A percentile compares a stretch with the other conserved stretches of the same genome.
Evolutionary conservation across 1,284 basidiomycete species (phyloP).

Genomic region (Sanguinoderma infundibulare): DNA sequence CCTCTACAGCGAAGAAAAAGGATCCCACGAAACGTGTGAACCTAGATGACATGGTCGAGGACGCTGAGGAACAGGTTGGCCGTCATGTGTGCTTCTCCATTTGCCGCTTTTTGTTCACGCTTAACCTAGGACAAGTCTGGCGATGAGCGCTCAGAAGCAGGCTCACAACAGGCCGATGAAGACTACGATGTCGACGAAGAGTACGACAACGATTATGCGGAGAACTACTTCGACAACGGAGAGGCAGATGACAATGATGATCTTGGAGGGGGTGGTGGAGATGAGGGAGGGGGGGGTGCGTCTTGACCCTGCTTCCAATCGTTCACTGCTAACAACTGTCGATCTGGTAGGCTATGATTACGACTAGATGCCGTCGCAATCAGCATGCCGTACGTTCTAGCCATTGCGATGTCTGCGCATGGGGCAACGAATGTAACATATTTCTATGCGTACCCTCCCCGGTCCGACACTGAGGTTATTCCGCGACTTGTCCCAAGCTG

Average conservation of each 20-base stretch:
- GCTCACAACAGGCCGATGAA: conserved; percentile 61
- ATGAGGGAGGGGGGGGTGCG: conserved; percentile 57
- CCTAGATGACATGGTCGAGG: conserved; percentile 68
- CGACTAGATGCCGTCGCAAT: conserved; percentile 23
- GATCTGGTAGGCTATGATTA: conserved; percentile 34
- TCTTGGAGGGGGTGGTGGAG: conserved; percentile 68
- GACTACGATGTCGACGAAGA: conserved; percentile 87
- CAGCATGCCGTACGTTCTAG: not conserved
- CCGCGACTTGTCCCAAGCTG: not conserved
- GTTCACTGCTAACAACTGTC: not conserved
- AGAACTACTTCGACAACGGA: conserved; percentile 86
- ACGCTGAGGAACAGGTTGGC: conserved; percentile 62
- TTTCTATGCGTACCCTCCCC: not conserved
- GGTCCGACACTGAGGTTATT: too few relatives aligned
- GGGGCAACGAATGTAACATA: not conserved
- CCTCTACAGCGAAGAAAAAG: conserved; percentile 39
- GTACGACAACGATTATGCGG: conserved; percentile 85
- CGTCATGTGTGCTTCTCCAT: not conserved
- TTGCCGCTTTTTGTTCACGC: conserved; percentile 8
- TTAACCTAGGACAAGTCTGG: conserved; percentile 61
- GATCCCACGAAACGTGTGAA: conserved; percentile 52
- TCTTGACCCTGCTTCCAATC: conserved; percentile 1
- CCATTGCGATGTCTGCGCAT: not conserved
- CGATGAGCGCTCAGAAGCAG: conserved; percentile 65
- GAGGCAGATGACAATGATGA: conserved; percentile 80